A percentile compares a stretch with the other conserved stretches of the same genome.
Conservation (phyloP, 2,329 filamentous ascomycete genomes). For the Lojkania enalia region DNA sequence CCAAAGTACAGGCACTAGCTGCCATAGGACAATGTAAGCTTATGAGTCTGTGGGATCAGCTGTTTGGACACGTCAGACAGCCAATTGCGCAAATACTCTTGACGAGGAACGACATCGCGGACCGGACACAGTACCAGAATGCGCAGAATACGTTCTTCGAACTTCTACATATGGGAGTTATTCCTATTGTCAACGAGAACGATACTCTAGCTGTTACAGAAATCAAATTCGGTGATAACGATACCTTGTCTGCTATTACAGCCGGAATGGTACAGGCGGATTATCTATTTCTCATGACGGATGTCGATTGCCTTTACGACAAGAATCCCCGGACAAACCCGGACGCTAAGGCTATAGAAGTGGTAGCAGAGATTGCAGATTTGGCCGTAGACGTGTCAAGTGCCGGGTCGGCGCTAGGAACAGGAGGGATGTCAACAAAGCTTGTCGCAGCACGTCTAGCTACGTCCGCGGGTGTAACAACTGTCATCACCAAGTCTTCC, state of each 20-base stretch:
- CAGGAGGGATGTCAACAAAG: slow-evolving; percentile 97
- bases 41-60: slow-evolving; percentile 91
- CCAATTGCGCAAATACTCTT: slow-evolving; percentile 93
- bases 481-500: slow-evolving; percentile 91
- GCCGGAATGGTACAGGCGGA: slow-evolving; percentile 97
- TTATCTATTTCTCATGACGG: slow-evolving; percentile 97
- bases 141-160: slow-evolving; percentile 94
- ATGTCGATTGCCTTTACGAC: slow-evolving; percentile 96
- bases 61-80: slow-evolving; percentile 85
- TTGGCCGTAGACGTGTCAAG: slow-evolving; percentile 89
- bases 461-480: slow-evolving; percentile 92
- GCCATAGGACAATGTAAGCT: slow-evolving; percentile 95
- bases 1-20: slow-evolving; percentile 88
- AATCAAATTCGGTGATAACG: slow-evolving; percentile 99
- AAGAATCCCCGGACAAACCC: slow-evolving; percentile 87
- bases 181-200: slow-evolving; percentile 98
- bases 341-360: slow-evolving; percentile 85
- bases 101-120: slow-evolving; percentile 93
- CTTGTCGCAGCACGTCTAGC: slow-evolving; percentile 91
- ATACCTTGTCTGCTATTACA: slow-evolving; percentile 94
- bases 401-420: slow-evolving; percentile 85
- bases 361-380: slow-evolving; percentile 84
- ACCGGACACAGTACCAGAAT: slow-evolving; percentile 93
- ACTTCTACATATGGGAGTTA: slow-evolving; percentile 89
- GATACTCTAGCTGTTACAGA: slow-evolving; percentile 95